Conservation (phyloP, 2,329 filamentous ascomycete species). For the Neophaeococcomyces aloes region DNA sequence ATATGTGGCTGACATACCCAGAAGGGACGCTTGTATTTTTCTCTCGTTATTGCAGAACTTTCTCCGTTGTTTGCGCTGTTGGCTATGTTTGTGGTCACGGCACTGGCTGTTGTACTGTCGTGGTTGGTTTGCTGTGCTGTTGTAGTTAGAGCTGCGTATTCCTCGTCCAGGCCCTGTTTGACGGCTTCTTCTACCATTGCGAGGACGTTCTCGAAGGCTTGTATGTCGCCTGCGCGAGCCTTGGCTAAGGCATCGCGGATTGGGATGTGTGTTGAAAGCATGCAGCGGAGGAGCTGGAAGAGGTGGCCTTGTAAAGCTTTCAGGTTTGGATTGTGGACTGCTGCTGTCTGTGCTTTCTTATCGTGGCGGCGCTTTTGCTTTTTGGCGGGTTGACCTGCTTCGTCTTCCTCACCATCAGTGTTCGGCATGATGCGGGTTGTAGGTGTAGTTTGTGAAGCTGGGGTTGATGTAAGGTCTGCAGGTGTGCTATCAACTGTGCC, state of each 20-base stretch:
- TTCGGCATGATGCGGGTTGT: not conserved
- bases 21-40: conserved; percentile 68
- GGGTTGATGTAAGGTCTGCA: not conserved
- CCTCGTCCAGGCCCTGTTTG: conserved; percentile 32
- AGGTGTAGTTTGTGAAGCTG: not conserved
- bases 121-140: conserved; percentile 52
- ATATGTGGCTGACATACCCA: conserved; percentile 87
- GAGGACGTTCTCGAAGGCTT: conserved; percentile 66
- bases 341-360: conserved; percentile 35
- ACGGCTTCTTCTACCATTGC: conserved; percentile 64
- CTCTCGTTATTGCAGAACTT: conserved; percentile 51
- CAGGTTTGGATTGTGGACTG: conserved; percentile 50
- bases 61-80: not conserved
- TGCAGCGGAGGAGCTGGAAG: conserved; percentile 77
- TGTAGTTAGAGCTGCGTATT: conserved; percentile 5
- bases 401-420: conserved; percentile 35
- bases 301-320: conserved; percentile 79
- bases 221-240: conserved; percentile 58
- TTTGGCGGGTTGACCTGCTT: conserved; percentile 19
- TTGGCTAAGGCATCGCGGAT: conserved; percentile 75
- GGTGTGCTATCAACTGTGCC: not conserved
- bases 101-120: conserved; percentile 26
- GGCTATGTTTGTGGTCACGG: not conserved
- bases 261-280: conserved; percentile 69
- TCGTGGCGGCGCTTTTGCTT: conserved; percentile 33